These are phyloP conservation scores for Staphylotrichum longicolle DNA, from an alignment of 495 filamentous ascomycete genomes.

Conservation along the genomic window DNA sequence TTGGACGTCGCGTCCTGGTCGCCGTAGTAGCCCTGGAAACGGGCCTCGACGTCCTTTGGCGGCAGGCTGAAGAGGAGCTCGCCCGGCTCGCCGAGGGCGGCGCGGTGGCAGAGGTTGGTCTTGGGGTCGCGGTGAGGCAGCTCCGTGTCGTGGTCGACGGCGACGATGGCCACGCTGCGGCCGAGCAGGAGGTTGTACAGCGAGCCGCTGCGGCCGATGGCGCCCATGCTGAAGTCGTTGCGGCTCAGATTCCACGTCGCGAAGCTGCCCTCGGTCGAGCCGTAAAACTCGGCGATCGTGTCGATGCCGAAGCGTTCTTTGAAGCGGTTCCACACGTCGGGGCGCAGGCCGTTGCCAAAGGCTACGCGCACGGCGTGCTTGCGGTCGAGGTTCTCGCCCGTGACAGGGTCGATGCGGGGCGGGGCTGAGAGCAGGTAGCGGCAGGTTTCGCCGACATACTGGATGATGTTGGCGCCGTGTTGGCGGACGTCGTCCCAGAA, in stretches of 20 bases:
- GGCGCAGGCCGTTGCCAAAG: slow-evolving; percentile 88
- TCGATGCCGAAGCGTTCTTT: slow-evolving; percentile 83
- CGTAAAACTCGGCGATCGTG: slow-evolving; percentile 85
- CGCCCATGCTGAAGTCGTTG: slow-evolving; percentile 74
- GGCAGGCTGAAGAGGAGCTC: slow-evolving; percentile 79
- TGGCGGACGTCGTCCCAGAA: slow-evolving; percentile 81
- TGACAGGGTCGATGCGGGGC: slow-evolving; percentile 58
- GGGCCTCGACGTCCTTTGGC: slow-evolving; percentile 55
- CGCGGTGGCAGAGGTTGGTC: slow-evolving; percentile 68
- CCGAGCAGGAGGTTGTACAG: slow-evolving; percentile 57
- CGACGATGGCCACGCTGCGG: slow-evolving; percentile 55
- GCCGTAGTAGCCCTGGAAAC: slow-evolving; percentile 85
- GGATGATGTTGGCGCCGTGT: slow-evolving; percentile 74
- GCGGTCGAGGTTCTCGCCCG: slow-evolving; percentile 71
- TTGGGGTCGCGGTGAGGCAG: slow-evolving; percentile 65
- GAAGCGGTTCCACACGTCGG: slow-evolving; percentile 88
- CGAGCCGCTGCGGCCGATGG: slow-evolving; percentile 74
- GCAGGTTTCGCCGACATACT: slow-evolving; percentile 95
- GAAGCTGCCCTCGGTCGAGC: slow-evolving; percentile 74
- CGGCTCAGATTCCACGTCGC: slow-evolving; percentile 72
- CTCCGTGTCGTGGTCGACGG: slow-evolving; percentile 71
- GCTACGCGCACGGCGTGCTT: slow-evolving; percentile 76
- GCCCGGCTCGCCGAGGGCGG: slow-evolving; percentile 63
- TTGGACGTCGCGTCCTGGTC: slow-evolving; percentile 70
- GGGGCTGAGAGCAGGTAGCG: slow-evolving; percentile 81